Conservation (phyloP, 192 early-diverging fungal genomes). For the Coemansia sp. region DNA sequence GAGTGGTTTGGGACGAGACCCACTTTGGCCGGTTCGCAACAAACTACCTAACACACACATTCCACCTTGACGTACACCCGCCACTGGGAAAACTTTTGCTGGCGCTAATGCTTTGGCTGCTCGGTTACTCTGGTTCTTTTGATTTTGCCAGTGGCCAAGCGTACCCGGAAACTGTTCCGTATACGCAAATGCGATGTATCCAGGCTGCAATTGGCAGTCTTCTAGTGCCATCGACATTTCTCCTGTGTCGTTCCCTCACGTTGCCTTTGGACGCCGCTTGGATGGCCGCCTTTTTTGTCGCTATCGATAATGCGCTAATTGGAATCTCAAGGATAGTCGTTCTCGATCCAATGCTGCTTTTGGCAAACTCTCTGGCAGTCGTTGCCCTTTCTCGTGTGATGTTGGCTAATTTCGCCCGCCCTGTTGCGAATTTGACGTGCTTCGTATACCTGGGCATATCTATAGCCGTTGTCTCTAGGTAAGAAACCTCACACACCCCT, state of each 20-base stretch:
- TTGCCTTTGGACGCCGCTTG: constrained; percentile 16
- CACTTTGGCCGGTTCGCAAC: constrained; percentile 97
- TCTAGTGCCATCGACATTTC: constrained; percentile 75
- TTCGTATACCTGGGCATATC: constrained; percentile 77
- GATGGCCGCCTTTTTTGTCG: constrained; percentile 73
- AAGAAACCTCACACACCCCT: neutral
- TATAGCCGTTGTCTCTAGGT: constrained; percentile 75
- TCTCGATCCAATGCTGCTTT: constrained; percentile 90
- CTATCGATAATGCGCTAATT: constrained; percentile 60
- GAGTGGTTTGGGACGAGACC: constrained; percentile 88
- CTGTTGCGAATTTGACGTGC: constrained; percentile 63
- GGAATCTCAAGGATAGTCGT: constrained; percentile 86
- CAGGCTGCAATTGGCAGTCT: constrained; percentile 74
- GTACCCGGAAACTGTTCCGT: constrained; percentile 88
- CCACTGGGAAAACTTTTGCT: constrained; percentile 79
- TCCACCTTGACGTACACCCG: constrained; percentile 98
- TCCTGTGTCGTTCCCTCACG: constrained; percentile 34
- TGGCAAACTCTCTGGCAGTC: constrained; percentile 67
- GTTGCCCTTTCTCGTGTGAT: constrained; percentile 54
- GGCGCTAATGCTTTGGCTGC: constrained; percentile 64
- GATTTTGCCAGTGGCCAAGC: constrained; percentile 71
- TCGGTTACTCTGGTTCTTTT: constrained; percentile 77
- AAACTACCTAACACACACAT: constrained; percentile 82
- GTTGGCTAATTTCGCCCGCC: constrained; percentile 54
- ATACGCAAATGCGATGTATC: constrained; percentile 70